These are phyloP conservation scores for Phoenix roebelenii DNA, from an alignment of 176 grass and related monocot genomes.

Conservation along the genomic window DNA sequence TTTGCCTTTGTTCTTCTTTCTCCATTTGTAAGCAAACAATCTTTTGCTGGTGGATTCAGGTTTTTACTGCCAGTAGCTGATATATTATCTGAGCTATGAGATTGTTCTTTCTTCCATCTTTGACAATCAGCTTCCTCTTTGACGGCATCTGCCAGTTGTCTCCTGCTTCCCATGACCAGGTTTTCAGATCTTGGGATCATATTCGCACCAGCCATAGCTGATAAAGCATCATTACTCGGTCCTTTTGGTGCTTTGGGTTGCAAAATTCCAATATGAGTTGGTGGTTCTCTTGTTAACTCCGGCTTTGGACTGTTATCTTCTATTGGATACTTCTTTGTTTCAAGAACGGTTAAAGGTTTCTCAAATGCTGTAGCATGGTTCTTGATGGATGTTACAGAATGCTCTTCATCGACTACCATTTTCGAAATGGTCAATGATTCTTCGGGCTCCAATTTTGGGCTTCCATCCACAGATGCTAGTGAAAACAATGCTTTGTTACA, in stretches of 20 bases:
- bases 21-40: too few species aligned
- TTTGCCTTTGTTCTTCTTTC: background rate
- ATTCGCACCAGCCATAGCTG: too few species aligned
- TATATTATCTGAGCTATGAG: background rate
- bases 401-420: too few species aligned
- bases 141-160: background rate
- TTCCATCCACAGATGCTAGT: too few species aligned
- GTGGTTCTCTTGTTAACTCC: conserved; percentile 16
- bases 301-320: conserved; percentile 15
- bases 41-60: too few species aligned
- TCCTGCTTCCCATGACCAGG: too few species aligned
- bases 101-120: background rate
- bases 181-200: too few species aligned
- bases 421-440: too few species aligned
- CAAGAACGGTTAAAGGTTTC: conserved; percentile 8
- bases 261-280: background rate
- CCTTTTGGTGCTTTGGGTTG: too few species aligned
- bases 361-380: conserved; percentile 12
- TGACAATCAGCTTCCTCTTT: background rate
- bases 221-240: too few species aligned
- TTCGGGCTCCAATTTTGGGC: too few species aligned
- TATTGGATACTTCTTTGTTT: conserved; percentile 25
- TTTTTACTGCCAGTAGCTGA: background rate
- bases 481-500: too few species aligned
- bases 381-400: background rate